Conservation (phyloP, 768 basidiomycete species). For the Lactifluus volemus region DNA sequence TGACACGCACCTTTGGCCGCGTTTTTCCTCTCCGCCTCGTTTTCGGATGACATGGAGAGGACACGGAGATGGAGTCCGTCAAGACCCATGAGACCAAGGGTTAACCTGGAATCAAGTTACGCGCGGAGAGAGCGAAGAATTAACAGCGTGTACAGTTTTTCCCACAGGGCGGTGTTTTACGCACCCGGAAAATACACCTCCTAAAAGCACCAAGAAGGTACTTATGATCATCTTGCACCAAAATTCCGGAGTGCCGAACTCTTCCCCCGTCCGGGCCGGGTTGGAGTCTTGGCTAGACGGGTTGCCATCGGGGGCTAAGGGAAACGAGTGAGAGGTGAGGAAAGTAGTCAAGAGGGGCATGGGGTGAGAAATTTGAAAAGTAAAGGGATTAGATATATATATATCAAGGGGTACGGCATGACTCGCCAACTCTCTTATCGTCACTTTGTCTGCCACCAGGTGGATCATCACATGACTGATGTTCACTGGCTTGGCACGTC, state of each 20-base stretch:
- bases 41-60: slow-evolving; percentile 72
- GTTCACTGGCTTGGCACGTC: not conserved
- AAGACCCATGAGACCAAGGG: slow-evolving; percentile 88
- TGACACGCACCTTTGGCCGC: slow-evolving; percentile 52
- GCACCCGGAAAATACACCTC: slow-evolving; percentile 91
- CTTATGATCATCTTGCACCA: slow-evolving; percentile 67
- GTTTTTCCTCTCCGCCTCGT: slow-evolving; percentile 54
- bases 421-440: too few species aligned
- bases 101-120: slow-evolving; percentile 46
- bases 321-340: not conserved
- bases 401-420: not conserved
- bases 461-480: not conserved
- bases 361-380: not conserved
- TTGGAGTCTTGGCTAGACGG: not conserved
- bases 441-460: not conserved
- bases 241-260: slow-evolving; percentile 53
- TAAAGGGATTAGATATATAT: not conserved
- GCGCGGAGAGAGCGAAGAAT: not conserved
- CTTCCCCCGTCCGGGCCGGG: slow-evolving; percentile 19
- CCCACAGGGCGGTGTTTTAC: slow-evolving; percentile 19
- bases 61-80: slow-evolving; percentile 89
- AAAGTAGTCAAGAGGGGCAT: slow-evolving; percentile 7
- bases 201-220: slow-evolving; percentile 61
- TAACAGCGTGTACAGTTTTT: not conserved
- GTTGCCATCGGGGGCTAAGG: not conserved